Conservation (phyloP, 1,139 yeast genomes). For the Pichia sp. region DNA sequence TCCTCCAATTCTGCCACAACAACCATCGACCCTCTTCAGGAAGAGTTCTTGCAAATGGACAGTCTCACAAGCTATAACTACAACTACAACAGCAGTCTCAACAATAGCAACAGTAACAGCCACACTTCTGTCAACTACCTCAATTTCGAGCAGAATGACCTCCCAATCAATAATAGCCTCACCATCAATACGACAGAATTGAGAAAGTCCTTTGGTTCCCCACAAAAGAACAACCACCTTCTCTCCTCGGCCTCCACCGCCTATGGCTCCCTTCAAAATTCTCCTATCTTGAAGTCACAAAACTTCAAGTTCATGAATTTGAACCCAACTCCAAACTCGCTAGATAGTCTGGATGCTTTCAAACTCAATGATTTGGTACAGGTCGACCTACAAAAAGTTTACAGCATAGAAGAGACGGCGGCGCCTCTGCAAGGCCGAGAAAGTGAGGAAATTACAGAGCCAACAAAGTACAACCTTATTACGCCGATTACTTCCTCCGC, state of each 20-base stretch:
- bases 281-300: conserved; percentile 25
- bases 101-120: background rate
- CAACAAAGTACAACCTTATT: background rate
- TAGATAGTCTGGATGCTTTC: background rate
- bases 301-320: background rate
- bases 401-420: background rate
- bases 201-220: conserved; percentile 12
- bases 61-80: background rate
- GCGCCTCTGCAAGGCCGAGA: background rate
- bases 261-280: conserved; percentile 3
- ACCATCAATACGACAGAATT: conserved; percentile 23
- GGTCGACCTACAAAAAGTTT: background rate
- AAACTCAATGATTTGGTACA: background rate
- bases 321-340: background rate
- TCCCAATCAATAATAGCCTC: background rate
- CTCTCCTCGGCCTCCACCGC: background rate
- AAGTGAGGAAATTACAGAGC: background rate
- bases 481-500: background rate
- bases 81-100: background rate
- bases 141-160: background rate
- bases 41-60: background rate
- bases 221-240: background rate
- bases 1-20: background rate
- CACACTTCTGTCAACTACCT: background rate
- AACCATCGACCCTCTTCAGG: background rate